Evolutionary conservation across 2,329 filamentous ascomycete species (phyloP), one percentile per base, ranked within the genome.

Genomic region (Fusarium euwallaceae): DNA sequence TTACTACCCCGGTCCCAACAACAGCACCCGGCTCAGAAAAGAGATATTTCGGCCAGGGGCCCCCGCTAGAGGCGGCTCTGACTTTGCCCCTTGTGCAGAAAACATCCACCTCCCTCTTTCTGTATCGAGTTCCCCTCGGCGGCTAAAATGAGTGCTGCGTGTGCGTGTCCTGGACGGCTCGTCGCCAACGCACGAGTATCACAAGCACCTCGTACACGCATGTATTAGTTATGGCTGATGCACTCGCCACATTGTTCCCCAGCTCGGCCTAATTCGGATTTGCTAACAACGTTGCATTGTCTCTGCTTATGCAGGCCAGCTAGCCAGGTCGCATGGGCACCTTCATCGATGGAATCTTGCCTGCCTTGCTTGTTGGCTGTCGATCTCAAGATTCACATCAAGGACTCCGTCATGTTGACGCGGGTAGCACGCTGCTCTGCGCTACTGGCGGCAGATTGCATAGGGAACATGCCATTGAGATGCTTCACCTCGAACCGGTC

Each of bases 31-130:
- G 67, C 68, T 58, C 59, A 73, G 68, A 71, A 74, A 53, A 76
- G 67, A 76, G 66, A 66, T 62, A 65, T 70, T 66, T 60, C 34
- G 61, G 65, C 76, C 63, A 76, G 73, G 76, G 64, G 61, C 64
- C 66, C 62, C 65, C 73, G 66, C 75, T 59, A 64, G 72, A 73
- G 63, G 67, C 74, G 72, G 67, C 66, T 75, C 69, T 72, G 45
- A 27, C 63, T 69, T 70, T 72, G 36, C 64, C 73, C 69, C 74
- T 73, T 55, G 69, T 51, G 68, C 68, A 32, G 61, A 61, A 53
- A 43, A 37, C 56, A 39, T 75, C 53, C 68, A 77, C 74, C 72
- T 78, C 74, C 73, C 72, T 77, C 65, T 71, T 72, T 74, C 59
- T 71, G 69, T 63, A 63, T 70, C 61, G 58, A 55, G 63, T 72